Percentiles rank a stretch among this genome's conserved stretches.
phyloP scores from a whole-genome alignment of 2,329 filamentous ascomycete genomes.

The Scytalidium sp. region DNA sequence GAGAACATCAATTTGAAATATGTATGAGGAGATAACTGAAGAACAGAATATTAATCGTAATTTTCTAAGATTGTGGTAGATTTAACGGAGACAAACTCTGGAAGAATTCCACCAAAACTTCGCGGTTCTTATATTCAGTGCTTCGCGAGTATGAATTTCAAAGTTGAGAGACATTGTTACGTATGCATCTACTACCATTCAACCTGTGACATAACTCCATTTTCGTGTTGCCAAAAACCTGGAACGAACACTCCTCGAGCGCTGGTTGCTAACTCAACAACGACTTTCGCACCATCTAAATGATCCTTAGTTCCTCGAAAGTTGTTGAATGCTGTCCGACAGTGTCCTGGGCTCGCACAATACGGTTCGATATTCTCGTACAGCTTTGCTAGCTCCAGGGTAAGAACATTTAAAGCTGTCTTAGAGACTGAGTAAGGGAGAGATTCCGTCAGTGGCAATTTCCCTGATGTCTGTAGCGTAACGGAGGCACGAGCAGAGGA shows the following conservation, averaged over 20 bases:
- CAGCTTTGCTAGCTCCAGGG: constrained; percentile 24
- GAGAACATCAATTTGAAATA: no score
- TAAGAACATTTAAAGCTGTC: constrained; percentile 34
- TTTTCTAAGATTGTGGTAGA: no score
- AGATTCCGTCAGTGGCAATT: constrained; percentile 25
- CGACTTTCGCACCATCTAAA: constrained; percentile 22
- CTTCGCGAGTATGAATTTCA: no score
- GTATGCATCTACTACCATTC: no score
- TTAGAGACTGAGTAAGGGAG: constrained; percentile 34
- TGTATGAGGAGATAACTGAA: no score
- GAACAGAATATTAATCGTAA: no score
- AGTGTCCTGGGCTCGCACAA: constrained; percentile 17
- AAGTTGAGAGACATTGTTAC: no score
- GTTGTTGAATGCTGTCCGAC: constrained; percentile 25
- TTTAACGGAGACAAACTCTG: no score
- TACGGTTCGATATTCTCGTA: constrained; percentile 19
- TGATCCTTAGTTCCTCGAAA: constrained; percentile 18
- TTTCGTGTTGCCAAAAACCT: no score
- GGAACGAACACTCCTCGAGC: constrained; percentile 14
- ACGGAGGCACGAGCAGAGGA: constrained; percentile 28
- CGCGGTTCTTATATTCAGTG: no score
- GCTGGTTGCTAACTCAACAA: constrained; percentile 16
- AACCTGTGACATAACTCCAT: no score
- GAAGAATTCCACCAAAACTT: no score
- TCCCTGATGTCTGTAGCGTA: constrained; percentile 14